Percentiles rank a stretch among this genome's conserved stretches.
These are phyloP conservation scores for Wickerhamomyces sp. DNA, from an alignment of 1,139 yeast species.

Conservation along the genomic window DNA sequence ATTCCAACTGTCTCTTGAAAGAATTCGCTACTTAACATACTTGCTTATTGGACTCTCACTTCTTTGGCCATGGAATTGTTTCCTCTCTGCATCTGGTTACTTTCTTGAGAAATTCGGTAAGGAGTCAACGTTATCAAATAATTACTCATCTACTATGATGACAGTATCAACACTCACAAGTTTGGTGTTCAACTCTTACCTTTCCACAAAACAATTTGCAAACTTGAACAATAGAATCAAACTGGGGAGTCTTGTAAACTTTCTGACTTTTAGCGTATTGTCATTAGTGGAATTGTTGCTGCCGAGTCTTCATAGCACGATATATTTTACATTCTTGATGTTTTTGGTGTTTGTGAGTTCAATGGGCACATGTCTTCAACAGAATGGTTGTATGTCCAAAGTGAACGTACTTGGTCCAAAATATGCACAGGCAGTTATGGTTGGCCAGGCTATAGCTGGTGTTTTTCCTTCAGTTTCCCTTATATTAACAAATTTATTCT, in stretches of 20 bases:
- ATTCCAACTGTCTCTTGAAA: slow-evolving; percentile 8
- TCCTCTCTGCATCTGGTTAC: slow-evolving; percentile 80
- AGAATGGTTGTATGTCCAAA: slow-evolving; percentile 86
- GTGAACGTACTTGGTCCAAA: slow-evolving; percentile 74
- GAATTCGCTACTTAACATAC: slow-evolving; percentile 57
- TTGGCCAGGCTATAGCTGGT: slow-evolving; percentile 93
- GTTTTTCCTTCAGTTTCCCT: slow-evolving; percentile 81
- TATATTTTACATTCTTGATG: slow-evolving; percentile 48
- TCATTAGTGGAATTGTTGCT: slow-evolving; percentile 49
- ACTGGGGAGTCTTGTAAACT: slow-evolving; percentile 24
- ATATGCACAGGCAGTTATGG: slow-evolving; percentile 85
- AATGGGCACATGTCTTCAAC: slow-evolving; percentile 67
- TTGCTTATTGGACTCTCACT: slow-evolving; percentile 68
- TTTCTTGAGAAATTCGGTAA: slow-evolving; percentile 61
- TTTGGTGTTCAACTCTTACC: slow-evolving; percentile 50
- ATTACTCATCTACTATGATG: slow-evolving; percentile 86
- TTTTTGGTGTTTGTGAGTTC: slow-evolving; percentile 54
- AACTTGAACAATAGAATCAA: slow-evolving; percentile 57
- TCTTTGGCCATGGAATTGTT: slow-evolving; percentile 97
- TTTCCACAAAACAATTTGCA: slow-evolving; percentile 71
- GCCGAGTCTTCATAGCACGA: slow-evolving; percentile 34
- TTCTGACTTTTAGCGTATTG: slow-evolving; percentile 29
- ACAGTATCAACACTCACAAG: slow-evolving; percentile 74
- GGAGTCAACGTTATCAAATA: slow-evolving; percentile 47
- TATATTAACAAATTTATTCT: slow-evolving; percentile 52